A percentile compares a stretch with the other conserved stretches of the same genome.
phyloP scores from a whole-genome alignment of 495 filamentous ascomycete genomes.

The Daldinia vernicosa region DNA sequence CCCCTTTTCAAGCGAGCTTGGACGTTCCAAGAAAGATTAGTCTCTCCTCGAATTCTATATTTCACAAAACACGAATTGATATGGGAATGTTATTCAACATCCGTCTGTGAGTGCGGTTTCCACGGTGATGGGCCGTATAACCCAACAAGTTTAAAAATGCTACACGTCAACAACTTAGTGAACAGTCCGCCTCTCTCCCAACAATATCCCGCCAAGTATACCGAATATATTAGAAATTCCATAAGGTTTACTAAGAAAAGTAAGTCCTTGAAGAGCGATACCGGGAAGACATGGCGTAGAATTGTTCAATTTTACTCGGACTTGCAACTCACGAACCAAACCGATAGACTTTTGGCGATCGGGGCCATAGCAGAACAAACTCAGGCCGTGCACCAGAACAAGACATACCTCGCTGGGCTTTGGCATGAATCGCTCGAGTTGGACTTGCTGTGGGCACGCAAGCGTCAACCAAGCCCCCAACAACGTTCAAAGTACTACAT shows the following conservation, averaged over 20 bases:
- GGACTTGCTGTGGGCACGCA: slow-evolving; percentile 1
- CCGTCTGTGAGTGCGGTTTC: slow-evolving; percentile 35
- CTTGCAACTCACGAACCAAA: neutral
- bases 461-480: neutral
- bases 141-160: neutral
- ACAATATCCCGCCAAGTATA: neutral
- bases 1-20: neutral
- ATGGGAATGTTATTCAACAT: slow-evolving; percentile 39
- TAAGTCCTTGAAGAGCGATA: neutral
- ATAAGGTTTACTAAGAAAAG: neutral
- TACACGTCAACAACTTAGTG: neutral
- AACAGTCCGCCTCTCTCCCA: neutral
- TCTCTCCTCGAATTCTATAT: slow-evolving; percentile 42
- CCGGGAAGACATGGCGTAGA: neutral
- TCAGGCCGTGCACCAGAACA: neutral
- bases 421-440: slow-evolving; percentile 3
- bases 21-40: slow-evolving; percentile 39
- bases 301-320: slow-evolving; percentile 2
- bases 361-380: slow-evolving; percentile 13
- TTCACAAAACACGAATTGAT: slow-evolving; percentile 38
- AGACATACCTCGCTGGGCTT: slow-evolving; percentile 7
- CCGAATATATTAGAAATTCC: neutral
- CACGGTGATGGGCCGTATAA: neutral
- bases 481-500: neutral
- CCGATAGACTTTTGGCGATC: slow-evolving; percentile 6